Percentiles rank a stretch among this genome's conserved stretches.
phyloP scores from a whole-genome alignment of 108 stramenopile species.

The Cyclotella atomus region DNA sequence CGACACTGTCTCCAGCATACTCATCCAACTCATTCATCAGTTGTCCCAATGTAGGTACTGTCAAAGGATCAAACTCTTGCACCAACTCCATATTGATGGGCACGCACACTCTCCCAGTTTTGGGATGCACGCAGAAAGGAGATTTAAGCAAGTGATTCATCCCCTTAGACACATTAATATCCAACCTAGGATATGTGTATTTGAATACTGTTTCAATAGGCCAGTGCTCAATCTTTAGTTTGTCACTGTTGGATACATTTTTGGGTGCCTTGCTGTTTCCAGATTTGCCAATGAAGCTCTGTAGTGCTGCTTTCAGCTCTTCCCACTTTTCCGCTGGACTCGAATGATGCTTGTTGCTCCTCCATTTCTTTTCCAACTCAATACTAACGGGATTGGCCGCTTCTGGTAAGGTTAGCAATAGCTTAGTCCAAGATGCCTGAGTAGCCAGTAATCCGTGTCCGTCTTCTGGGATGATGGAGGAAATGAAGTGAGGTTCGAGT shows the following conservation, averaged over 20 bases:
- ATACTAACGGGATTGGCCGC: constrained; percentile 62
- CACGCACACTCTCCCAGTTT: constrained; percentile 98
- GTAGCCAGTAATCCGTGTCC: constrained; percentile 88
- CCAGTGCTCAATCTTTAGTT: constrained; percentile 77
- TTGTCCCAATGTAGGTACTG: constrained; percentile 82
- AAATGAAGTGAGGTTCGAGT: constrained; percentile 93
- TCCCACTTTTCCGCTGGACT: constrained; percentile 83
- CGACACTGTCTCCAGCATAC: constrained; percentile 28
- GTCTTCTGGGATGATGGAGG: constrained; percentile 72
- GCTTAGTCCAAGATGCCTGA: constrained; percentile 75
- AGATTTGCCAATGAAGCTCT: constrained; percentile 52
- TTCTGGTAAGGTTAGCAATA: constrained; percentile 87
- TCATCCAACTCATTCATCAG: constrained; percentile 78
- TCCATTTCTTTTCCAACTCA: constrained; percentile 68
- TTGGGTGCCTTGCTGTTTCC: constrained; percentile 52
- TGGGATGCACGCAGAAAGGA: constrained; percentile 99
- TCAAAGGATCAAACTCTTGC: constrained; percentile 86
- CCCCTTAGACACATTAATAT: constrained; percentile 99
- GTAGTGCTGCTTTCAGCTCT: constrained; percentile 69
- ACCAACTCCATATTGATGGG: constrained; percentile 80
- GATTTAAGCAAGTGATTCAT: constrained; percentile 99
- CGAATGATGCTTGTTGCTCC: constrained; percentile 33
- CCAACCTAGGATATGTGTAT: constrained; percentile 96
- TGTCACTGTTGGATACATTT: constrained; percentile 57
- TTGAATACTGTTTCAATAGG: constrained; percentile 91